Evolutionary conservation across 495 filamentous ascomycete species (phyloP).

Genomic region (Lichenothelia convexa): DNA sequence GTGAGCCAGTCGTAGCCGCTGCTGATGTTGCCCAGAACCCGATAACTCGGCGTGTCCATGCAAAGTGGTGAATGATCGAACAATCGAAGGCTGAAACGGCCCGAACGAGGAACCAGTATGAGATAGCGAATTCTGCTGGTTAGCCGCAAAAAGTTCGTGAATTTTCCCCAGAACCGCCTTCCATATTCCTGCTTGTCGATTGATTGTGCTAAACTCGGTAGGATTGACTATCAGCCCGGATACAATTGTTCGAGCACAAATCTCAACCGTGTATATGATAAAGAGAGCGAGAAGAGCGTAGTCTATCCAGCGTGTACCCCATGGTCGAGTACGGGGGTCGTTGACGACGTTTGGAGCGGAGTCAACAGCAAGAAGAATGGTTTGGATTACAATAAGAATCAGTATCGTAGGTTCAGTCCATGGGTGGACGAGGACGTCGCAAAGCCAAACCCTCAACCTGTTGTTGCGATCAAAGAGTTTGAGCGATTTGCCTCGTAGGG

Average conservation of each 20-base stretch:
- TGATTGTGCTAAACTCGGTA: constrained; percentile 62
- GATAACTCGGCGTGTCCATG: constrained; percentile 35
- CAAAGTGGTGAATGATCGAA: constrained; percentile 68
- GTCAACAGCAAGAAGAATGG: constrained; percentile 69
- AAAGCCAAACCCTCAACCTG: constrained; percentile 51
- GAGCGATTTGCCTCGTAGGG: constrained; percentile 71
- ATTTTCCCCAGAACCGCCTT: constrained; percentile 59
- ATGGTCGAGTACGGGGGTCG: constrained; percentile 29
- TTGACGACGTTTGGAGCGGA: constrained; percentile 47
- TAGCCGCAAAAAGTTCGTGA: constrained; percentile 56
- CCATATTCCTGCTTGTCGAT: constrained; percentile 50
- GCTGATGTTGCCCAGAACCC: constrained; percentile 57
- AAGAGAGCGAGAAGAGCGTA: constrained; percentile 71
- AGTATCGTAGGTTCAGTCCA: constrained; percentile 73
- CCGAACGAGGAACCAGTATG: constrained; percentile 14
- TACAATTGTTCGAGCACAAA: constrained; percentile 64
- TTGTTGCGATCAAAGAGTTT: constrained; percentile 69
- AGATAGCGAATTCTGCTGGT: constrained; percentile 49
- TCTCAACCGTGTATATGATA: constrained; percentile 76
- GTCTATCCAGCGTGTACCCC: constrained; percentile 56
- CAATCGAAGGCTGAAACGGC: constrained; percentile 46
- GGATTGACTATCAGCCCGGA: constrained; percentile 85
- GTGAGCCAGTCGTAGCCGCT: constrained; percentile 67
- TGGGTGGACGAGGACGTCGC: constrained; percentile 75
- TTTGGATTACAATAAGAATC: constrained; percentile 73